phyloP scores from a whole-genome alignment of 2,329 filamentous ascomycete species.

The Fusarium lyarnte region DNA sequence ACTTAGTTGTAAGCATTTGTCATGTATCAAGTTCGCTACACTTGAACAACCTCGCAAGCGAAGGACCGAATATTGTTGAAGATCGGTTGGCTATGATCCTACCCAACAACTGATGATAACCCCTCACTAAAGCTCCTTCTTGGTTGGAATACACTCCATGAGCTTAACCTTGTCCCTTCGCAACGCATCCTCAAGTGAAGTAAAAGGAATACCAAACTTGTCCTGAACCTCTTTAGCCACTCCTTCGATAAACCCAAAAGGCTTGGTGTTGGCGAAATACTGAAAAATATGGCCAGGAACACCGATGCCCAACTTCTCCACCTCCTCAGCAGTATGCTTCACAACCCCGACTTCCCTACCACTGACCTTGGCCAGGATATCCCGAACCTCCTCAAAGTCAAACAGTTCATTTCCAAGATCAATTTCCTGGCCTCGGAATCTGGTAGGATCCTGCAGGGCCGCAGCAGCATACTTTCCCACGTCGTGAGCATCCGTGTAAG shows the following conservation, averaged over 20 bases:
- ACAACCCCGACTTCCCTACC: constrained; percentile 42
- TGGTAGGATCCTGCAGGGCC: constrained; percentile 44
- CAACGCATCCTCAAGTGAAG: constrained; percentile 13
- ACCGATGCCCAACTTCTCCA: background rate
- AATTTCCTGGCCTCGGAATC: constrained; percentile 46
- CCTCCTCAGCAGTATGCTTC: constrained; percentile 22
- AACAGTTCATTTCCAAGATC: constrained; percentile 44
- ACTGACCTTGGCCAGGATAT: constrained; percentile 44
- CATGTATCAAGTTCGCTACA: no score
- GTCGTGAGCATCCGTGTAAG: constrained; percentile 45
- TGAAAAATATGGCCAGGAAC: constrained; percentile 20
- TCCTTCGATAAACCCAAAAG: background rate
- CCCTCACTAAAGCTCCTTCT: no score
- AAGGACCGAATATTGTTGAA: background rate
- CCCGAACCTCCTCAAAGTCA: constrained; percentile 44
- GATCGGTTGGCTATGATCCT: background rate
- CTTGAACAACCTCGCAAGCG: no score
- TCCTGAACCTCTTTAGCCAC: background rate
- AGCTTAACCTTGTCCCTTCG: constrained; percentile 17
- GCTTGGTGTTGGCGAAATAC: constrained; percentile 11
- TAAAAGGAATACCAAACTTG: constrained; percentile 22
- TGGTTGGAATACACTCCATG: background rate
- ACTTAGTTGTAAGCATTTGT: no score
- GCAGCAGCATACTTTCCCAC: constrained; percentile 48
- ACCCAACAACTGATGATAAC: accelerated